These are phyloP conservation scores for Cyberlindnera americana DNA, from an alignment of 805 yeast species.

Conservation along the genomic window DNA sequence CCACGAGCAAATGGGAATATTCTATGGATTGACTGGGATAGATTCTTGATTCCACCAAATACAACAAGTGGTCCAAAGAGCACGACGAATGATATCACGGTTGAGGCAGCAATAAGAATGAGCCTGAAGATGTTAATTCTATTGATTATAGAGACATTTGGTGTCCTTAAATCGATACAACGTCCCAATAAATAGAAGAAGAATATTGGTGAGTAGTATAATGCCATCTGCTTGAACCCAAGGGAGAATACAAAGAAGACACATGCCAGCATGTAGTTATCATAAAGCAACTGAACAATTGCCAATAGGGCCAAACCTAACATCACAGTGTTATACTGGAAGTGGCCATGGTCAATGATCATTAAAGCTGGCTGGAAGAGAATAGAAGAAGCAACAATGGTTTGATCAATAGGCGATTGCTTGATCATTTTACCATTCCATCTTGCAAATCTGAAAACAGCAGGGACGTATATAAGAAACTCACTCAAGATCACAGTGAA, in stretches of 20 bases:
- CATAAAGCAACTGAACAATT: slow-evolving; percentile 60
- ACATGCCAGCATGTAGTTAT: slow-evolving; percentile 64
- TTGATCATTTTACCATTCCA: slow-evolving; percentile 62
- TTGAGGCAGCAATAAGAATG: slow-evolving; percentile 59
- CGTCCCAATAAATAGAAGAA: slow-evolving; percentile 73
- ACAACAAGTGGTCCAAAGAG: slow-evolving; percentile 60
- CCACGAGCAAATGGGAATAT: slow-evolving; percentile 94
- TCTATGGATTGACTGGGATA: slow-evolving; percentile 57
- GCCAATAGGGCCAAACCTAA: slow-evolving; percentile 76
- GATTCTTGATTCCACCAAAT: slow-evolving; percentile 36
- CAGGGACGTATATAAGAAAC: slow-evolving; percentile 70
- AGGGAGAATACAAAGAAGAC: slow-evolving; percentile 73
- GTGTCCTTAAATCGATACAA: slow-evolving; percentile 27
- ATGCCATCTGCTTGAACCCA: slow-evolving; percentile 92
- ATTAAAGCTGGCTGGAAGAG: slow-evolving; percentile 79
- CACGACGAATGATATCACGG: slow-evolving; percentile 47
- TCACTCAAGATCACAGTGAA: slow-evolving; percentile 76
- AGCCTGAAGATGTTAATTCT: slow-evolving; percentile 56
- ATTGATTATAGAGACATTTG: slow-evolving; percentile 11
- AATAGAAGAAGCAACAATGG: slow-evolving; percentile 72
- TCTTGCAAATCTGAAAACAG: slow-evolving; percentile 65
- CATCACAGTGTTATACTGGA: slow-evolving; percentile 94
- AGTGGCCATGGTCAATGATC: slow-evolving; percentile 94
- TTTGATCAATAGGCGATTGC: slow-evolving; percentile 68
- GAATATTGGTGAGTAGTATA: slow-evolving; percentile 87